Base-by-base conservation (phyloP, 768 basidiomycete genomes). In the Leccinum sublutescens region DNA sequence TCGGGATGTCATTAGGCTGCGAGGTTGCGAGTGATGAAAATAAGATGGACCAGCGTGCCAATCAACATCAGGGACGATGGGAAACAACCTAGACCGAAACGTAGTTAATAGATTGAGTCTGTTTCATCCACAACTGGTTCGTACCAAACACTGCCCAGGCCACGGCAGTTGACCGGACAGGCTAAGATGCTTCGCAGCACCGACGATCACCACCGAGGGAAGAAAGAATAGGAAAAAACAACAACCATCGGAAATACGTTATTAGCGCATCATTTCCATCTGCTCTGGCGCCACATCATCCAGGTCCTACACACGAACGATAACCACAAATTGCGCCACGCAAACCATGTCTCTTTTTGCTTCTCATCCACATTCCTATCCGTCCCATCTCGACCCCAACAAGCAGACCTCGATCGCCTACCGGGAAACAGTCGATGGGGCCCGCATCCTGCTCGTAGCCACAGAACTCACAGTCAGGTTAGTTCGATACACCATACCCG, bases 401-500 rank as follows among this genome's bases (percentile, higher is more conserved):
- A 5, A 50, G 45, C n/a, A 5, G 49, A 38, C 34, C 61, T 25
- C 36, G 17, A 29, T 50, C 0, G 21, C 47, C 58, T 68, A 69
- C 51, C 62, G 59, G 33, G 53, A n/a, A n/a, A 63, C 54, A 58
- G 48, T 57, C 5, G 69, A 69, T 2, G 73, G 69, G 9, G 76
- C 76, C 12, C 74, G 78, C 74, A 81, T 82, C 17, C 67, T 71
- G 14, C 65, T 67, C 68, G 77, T 71, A 70, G 77, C 51, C 12
- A 50, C 54, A 29, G 66, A 50, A 15, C 48, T 53, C 21, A 58
- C 59, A 34, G 58, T 58, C 52, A 71, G 33, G 33, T 68, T 71
- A 38, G 75, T 82, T 49, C 82, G 77, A 65, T 88, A 88, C 38
- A 77, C 72, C 86, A 88, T 88, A n/a, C 86, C 86, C 11, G 86